phyloP scores from a whole-genome alignment of 1,284 basidiomycete species.

The Cryptococcus sp. region DNA sequence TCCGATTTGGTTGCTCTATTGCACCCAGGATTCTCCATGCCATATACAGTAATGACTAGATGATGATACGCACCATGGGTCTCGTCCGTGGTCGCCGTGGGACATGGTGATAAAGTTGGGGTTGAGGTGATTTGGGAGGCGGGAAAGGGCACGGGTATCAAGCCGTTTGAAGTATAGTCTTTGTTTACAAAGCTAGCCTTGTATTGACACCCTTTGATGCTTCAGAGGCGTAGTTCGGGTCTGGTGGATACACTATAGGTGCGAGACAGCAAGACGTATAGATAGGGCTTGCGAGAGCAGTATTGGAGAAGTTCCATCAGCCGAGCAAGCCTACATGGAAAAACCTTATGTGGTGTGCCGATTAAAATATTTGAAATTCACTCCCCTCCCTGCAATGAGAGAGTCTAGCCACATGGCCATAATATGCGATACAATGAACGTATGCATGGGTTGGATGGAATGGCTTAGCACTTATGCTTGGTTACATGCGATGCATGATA shows the following conservation, averaged over 20 bases:
- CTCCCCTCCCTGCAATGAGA: no score
- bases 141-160: background rate
- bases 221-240: no score
- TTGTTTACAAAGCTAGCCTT: no score
- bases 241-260: background rate
- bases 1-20: background rate
- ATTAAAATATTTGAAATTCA: no score
- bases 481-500: no score
- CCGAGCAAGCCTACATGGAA: background rate
- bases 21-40: background rate
- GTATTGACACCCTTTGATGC: no score
- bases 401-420: no score
- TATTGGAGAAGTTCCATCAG: background rate
- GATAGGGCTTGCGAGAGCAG: background rate
- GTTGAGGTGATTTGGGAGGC: slow-evolving; percentile 3
- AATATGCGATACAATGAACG: background rate
- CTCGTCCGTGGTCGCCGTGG: slow-evolving; percentile 85
- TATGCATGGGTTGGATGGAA: no score
- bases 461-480: no score
- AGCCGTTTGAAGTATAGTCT: no score
- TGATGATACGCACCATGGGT: slow-evolving; percentile 68
- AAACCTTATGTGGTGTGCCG: background rate
- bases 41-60: background rate
- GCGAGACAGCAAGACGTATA: background rate
- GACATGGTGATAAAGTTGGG: slow-evolving; percentile 50